Base-by-base conservation (phyloP, 163 green algal genomes). In the Smithsoniella earleae region DNA sequence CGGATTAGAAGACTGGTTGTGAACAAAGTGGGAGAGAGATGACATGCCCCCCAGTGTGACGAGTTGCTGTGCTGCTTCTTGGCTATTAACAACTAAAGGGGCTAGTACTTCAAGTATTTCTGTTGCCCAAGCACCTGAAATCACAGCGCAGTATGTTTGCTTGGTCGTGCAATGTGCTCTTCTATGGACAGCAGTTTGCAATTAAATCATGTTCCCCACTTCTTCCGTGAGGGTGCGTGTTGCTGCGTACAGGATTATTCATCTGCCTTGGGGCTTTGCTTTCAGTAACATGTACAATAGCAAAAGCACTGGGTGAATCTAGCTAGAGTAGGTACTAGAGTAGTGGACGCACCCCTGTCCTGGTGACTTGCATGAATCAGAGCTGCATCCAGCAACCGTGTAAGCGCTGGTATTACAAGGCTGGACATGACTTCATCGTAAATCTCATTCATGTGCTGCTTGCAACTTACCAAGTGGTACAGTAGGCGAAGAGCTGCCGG, bases 31-130 rank as follows among this genome's bases (percentile, higher is more conserved):
- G 1, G 58, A 69, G 0, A 69, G 58, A 8, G 58, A 30, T n/a
- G 38, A 31, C 58, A 69, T 30, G 58, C 58, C 58, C 3, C 58
- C 58, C 25, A 69, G 58, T 3, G 58, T 69, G 16, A 69, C 58
- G 6, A 69, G 58, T 33, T 69, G 58, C 58, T 69, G 30, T 10
- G 58, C 58, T 18, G 58, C 58, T 33, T 69, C 58, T 43, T 1
- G n/a, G 58, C 58, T 45, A 31, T 69, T 69, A 31, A 69, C 43
- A 18, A 69, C 58, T 33, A 69, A 13, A 8, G 58, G 58, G 1
- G 58, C 58, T 5, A 69, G 58, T 6, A 69, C 58, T 38, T 69
- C 58, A 4, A 69, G 58, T 8, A 69, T 69, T 33, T 69, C 58
- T 36, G 58, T 34, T n/a, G 58, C 58, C 58, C 58, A 69, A 20